These are phyloP conservation scores for Acacia crassicarpa DNA, from an alignment of 306 rosid species.

Conservation along the genomic window DNA sequence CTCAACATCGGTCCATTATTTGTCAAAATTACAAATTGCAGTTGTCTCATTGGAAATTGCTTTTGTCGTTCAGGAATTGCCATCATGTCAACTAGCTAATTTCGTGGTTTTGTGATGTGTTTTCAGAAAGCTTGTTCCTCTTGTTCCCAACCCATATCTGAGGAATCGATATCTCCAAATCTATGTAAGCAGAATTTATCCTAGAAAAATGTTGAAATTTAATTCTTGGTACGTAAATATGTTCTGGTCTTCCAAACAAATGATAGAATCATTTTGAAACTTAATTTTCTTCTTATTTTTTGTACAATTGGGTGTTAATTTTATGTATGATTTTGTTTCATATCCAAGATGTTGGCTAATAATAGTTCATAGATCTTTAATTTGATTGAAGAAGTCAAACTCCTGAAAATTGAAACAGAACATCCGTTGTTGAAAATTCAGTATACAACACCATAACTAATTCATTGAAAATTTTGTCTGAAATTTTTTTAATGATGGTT, in stretches of 20 bases:
- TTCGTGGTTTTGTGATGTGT: constrained; percentile 11
- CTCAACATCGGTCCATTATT: constrained; percentile 1
- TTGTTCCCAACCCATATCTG: constrained; percentile 79
- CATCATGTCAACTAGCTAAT: constrained; percentile 28
- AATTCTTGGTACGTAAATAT: constrained; percentile 9
- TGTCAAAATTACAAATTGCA: neutral
- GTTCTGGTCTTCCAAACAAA: neutral
- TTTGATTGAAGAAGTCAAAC: neutral
- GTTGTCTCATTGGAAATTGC: neutral
- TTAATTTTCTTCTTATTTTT: constrained; percentile 12
- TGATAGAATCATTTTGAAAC: neutral
- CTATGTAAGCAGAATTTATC: constrained; percentile 63
- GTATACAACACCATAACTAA: neutral
- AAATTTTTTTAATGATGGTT: neutral
- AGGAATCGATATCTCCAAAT: constrained; percentile 84
- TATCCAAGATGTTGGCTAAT: neutral
- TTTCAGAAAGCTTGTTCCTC: constrained; percentile 86
- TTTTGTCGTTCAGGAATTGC: constrained; percentile 14
- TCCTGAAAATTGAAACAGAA: neutral
- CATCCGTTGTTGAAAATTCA: neutral
- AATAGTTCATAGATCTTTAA: neutral
- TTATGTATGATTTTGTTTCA: neutral
- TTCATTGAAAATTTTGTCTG: neutral
- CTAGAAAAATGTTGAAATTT: constrained; percentile 9
- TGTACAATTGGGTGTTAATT: neutral